Base-by-base conservation (phyloP, 176 grass and related monocot species). In the Oryza longistaminata region DNA sequence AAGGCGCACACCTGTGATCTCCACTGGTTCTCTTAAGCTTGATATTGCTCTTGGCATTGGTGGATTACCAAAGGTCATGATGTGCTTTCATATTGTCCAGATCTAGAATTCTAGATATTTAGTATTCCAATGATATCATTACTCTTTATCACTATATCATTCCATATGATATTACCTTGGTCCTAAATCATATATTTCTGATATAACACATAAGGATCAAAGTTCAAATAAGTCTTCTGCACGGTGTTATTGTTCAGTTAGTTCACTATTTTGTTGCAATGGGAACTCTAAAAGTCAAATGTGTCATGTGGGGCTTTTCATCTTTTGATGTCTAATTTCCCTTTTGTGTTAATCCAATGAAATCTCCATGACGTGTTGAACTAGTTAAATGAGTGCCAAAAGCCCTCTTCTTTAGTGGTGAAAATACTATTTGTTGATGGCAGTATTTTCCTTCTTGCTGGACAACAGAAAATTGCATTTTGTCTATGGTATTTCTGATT, bases 21-120 rank as follows among this genome's bases (percentile, higher is more conserved):
- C 93, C 45, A 95, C 93, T 25, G 96, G 96, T 60, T 95, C 96
- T 86, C 76, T 98, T 46, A 98, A 98, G 85, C 93, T 95, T 77
- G 96, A 98, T 81, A 76, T 92, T 16, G 87, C 96, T 81, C 93
- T 98, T n/a, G 85, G 96, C 6, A 87, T 95, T 87, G 93, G 93
- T 82, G 96, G 93, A 61, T 77, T 98, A 76, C 96, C 96, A 48
- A 98, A 95, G 96, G 96, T 98, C 15, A n/a, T 75, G 74, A 27
- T 73, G n/a, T 42, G 33, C 74, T 78, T 40, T 21, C 74, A 48
- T 78, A 53, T 42, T 86, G 58, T 84, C 81, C 72, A 40, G 3
- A 66, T 74, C 24, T 81, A 71, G 55, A 26, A 72, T 24, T 81
- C 24, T 81, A 66, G 64, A 26, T 80, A 29, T 81, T 66, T 37